A percentile compares a stretch with the other conserved stretches of the same genome.
phyloP scores from a whole-genome alignment of 192 early-diverging fungal species.

The Coemansia sp. region DNA sequence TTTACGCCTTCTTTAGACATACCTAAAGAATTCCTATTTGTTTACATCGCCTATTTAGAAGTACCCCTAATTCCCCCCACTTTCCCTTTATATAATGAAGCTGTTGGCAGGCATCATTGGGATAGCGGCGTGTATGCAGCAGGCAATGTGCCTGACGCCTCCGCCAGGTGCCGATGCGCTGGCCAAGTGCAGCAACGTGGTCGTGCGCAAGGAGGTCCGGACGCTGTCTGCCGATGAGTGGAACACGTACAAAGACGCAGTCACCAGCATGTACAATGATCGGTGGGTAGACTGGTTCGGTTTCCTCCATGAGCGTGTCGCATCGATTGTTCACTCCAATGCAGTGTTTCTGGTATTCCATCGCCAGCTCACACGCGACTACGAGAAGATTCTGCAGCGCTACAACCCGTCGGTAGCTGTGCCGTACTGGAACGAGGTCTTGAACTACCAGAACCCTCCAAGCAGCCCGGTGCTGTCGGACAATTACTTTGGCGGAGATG shows the following conservation, averaged over 20 bases:
- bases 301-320: constrained; percentile 34
- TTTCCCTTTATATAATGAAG: constrained; percentile 25
- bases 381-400: constrained; percentile 51
- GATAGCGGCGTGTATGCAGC: constrained; percentile 17
- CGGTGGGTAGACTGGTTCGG: constrained; percentile 53
- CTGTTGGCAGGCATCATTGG: constrained; percentile 23
- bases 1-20: background rate
- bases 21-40: background rate
- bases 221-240: constrained; percentile 37
- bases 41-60: constrained; percentile 6
- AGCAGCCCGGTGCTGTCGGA: constrained; percentile 21
- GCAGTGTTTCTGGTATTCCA: constrained; percentile 54
- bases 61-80: too few species aligned
- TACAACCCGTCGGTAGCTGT: constrained; percentile 43
- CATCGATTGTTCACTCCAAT: constrained; percentile 32
- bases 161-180: constrained; percentile 33
- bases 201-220: constrained; percentile 52
- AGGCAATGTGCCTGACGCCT: constrained; percentile 12
- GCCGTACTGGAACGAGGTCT: constrained; percentile 51
- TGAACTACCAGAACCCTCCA: constrained; percentile 49
- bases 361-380: constrained; percentile 52
- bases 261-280: constrained; percentile 22
- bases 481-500: constrained; percentile 49
- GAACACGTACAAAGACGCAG: constrained; percentile 34
- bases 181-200: constrained; percentile 15